Base-by-base conservation (phyloP, 345 rosid genomes). In the Corymbia maculata region DNA sequence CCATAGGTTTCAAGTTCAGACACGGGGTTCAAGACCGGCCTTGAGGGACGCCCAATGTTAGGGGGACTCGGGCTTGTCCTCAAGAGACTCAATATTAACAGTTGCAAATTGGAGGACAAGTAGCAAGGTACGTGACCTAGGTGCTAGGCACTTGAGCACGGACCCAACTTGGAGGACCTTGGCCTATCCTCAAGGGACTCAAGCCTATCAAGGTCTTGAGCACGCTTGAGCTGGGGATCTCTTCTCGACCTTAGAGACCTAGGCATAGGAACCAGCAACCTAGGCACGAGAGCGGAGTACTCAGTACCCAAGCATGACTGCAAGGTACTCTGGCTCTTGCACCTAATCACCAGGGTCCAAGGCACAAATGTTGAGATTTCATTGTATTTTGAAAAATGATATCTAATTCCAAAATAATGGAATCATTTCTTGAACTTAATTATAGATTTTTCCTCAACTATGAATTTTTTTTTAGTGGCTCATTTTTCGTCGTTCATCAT, bases 241-340 rank as follows among this genome's bases (percentile, higher is more conserved):
- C 22, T 28, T 55, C 6, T 55, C 13, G 3, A 55, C 28, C 2
- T 55, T 19, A 0, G 13, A 1, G 61, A 55, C 61, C 61, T 8
- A 55, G 61, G 61, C 61, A 21, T 28, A 55, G 21, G 6, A 26
- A 55, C 22, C 28, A 55, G 8, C 61, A 55, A 55, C 61, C 28
- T 21, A 22, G 13, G 61, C 0, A 12, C 6, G 21, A 55, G 24
- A 55, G 61, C 28, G 0, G 28, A 55, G 61, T 55, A 22, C 3
- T 0, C 13, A 0, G 6, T 28, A 55, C 61, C 22, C 61, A 22
- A 0, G 61, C 12, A 0, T 0, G 11, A 55, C 9, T 0, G 2
- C 6, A 6, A 1, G 21, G 26, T 55, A 55, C 28, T 55, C 22
- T 26, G 11, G 6, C 61, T 22, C 28, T 55, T 28, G 24, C 9